Percentiles rank a stretch among this genome's conserved stretches.
These are phyloP conservation scores for Globisporangium emineosum DNA, from an alignment of 352 stramenopile genomes.

Conservation along the genomic window DNA sequence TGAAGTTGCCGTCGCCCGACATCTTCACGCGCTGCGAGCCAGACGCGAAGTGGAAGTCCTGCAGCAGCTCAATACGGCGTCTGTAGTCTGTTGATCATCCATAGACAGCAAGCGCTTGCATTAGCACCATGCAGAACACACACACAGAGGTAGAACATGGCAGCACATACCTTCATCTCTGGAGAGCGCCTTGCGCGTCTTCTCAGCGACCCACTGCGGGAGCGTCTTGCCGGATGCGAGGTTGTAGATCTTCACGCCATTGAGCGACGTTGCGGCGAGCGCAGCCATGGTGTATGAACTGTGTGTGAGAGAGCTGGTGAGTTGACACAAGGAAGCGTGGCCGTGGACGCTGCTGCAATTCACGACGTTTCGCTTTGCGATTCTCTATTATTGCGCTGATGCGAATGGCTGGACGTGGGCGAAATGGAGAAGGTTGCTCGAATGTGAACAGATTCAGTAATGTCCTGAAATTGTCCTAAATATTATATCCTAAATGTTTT, in stretches of 20 bases:
- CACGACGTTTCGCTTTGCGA: conserved; percentile 16
- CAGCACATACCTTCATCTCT: conserved; percentile 50
- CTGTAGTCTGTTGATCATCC: conserved; percentile 57
- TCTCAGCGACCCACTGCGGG: conserved; percentile 94
- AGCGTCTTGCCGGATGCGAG: conserved; percentile 93
- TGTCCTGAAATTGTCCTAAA: too few species aligned
- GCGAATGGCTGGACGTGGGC: too few species aligned
- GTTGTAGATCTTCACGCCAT: conserved; percentile 96
- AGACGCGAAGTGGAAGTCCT: conserved; percentile 98
- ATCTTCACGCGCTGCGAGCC: conserved; percentile 93
- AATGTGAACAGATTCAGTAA: too few species aligned
- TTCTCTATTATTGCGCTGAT: neutral
- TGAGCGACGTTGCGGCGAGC: conserved; percentile 81
- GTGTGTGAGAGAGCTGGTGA: neutral
- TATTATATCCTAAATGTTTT: too few species aligned
- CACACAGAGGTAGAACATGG: neutral
- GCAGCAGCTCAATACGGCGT: conserved; percentile 96
- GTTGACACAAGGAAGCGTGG: neutral
- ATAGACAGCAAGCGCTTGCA: conserved; percentile 21
- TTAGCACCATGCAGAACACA: conserved; percentile 20
- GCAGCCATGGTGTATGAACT: conserved; percentile 45
- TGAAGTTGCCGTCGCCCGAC: conserved; percentile 93
- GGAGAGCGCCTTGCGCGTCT: conserved; percentile 71
- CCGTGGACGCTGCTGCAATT: neutral
- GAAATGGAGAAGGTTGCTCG: too few species aligned